These are phyloP conservation scores for Beauveria bassiana DNA, from an alignment of 2,329 filamentous ascomycete species.

Conservation along the genomic window DNA sequence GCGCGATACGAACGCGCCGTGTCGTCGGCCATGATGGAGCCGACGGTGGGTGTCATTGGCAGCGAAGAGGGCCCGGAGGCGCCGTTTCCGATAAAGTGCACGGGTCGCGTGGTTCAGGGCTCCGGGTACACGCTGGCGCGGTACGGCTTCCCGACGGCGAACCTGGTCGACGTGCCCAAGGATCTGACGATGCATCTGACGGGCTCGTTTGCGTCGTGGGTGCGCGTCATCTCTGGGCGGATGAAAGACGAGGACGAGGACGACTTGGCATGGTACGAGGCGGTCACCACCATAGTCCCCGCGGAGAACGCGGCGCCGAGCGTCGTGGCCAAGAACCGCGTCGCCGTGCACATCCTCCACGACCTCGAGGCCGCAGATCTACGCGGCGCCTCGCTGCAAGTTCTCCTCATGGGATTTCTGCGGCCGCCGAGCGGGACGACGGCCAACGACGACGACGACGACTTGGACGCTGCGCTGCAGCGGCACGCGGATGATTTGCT, in stretches of 20 bases:
- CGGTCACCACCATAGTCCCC: constrained; percentile 49
- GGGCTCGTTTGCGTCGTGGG: constrained; percentile 62
- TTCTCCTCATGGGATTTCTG: constrained; percentile 55
- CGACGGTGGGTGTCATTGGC: constrained; percentile 33
- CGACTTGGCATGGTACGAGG: constrained; percentile 47
- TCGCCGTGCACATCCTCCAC: constrained; percentile 46
- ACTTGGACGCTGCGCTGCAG: constrained; percentile 19
- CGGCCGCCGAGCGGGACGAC: constrained; percentile 21
- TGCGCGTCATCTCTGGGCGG: constrained; percentile 28
- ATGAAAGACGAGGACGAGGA: constrained; percentile 13
- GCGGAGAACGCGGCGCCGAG: constrained; percentile 36
- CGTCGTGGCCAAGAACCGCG: constrained; percentile 41
- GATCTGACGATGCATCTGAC: constrained; percentile 45
- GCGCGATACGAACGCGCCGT: constrained; percentile 29
- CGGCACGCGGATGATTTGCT: constrained; percentile 33
- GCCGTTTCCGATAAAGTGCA: constrained; percentile 47
- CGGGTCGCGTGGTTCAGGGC: constrained; percentile 38
- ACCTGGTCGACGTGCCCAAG: constrained; percentile 43
- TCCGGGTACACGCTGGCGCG: constrained; percentile 32
- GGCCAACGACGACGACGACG: background rate
- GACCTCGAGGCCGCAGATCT: constrained; percentile 39
- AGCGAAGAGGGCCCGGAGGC: constrained; percentile 41
- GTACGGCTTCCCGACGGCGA: constrained; percentile 46
- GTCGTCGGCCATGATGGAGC: constrained; percentile 24
- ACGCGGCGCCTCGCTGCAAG: constrained; percentile 36